These are phyloP conservation scores for Nyctanthes arbortristis DNA, from an alignment of 257 asterid genomes.

Conservation along the genomic window DNA sequence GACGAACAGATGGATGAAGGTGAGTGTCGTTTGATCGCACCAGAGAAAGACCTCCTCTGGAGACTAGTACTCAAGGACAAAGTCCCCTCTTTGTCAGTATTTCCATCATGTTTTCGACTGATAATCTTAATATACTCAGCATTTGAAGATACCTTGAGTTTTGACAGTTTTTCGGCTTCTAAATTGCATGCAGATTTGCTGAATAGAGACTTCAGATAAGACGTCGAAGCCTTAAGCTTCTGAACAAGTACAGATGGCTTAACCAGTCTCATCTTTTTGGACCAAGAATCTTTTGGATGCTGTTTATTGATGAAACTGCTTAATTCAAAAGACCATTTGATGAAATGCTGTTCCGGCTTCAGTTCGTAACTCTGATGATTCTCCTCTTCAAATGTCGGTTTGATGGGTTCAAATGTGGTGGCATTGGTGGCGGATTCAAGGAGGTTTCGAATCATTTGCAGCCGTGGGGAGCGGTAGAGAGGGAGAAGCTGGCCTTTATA, in stretches of 20 bases:
- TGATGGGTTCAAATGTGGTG: conserved; percentile 23
- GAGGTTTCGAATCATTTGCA: conserved; percentile 57
- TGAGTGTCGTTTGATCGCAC: conserved; percentile 65
- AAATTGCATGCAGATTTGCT: conserved; percentile 31
- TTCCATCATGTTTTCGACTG: no score
- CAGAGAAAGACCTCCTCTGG: conserved; percentile 76
- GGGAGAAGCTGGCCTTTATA: conserved; percentile 90
- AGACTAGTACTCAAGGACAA: conserved; percentile 27
- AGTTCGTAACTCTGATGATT: conserved; percentile 50
- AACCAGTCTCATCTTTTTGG: conserved; percentile 45
- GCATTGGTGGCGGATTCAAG: conserved; percentile 24
- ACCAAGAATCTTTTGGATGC: conserved; percentile 46
- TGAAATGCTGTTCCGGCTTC: conserved; percentile 62
- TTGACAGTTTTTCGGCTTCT: conserved; percentile 12
- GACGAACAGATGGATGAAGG: conserved; percentile 56
- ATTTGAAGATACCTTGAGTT: conserved; percentile 8
- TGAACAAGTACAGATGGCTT: conserved; percentile 37
- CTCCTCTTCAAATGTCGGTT: conserved; percentile 14
- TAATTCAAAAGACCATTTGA: conserved; percentile 73
- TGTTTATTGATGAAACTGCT: conserved; percentile 34
- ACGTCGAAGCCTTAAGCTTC: conserved; percentile 41
- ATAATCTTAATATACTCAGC: no score
- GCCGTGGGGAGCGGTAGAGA: conserved; percentile 71
- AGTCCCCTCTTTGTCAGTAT: conserved; percentile 32
- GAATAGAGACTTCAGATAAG: conserved; percentile 42